phyloP scores from a whole-genome alignment of 1,284 basidiomycete species.

The Pulchroboletus neoregius region DNA sequence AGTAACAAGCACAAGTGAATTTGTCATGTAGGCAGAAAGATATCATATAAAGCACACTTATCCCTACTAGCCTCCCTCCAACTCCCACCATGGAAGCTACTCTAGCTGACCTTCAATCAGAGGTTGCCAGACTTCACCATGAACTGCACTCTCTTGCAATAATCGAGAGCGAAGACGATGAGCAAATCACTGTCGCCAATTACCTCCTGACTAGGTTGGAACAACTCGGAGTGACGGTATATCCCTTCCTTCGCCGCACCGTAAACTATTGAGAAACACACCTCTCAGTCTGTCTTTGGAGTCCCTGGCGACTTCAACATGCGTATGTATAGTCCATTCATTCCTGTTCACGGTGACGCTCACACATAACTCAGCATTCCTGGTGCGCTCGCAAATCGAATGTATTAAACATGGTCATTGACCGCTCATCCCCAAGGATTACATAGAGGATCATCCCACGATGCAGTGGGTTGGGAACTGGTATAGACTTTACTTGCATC shows the following conservation, averaged over 20 bases:
- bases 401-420: neutral
- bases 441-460: constrained; percentile 75
- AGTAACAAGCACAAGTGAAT: no score
- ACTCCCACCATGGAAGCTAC: constrained; percentile 19
- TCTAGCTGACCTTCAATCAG: constrained; percentile 40
- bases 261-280: neutral
- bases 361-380: constrained; percentile 36
- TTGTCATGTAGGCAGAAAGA: neutral
- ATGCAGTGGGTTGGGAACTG: constrained; percentile 92
- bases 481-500: constrained; percentile 35
- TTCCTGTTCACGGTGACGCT: neutral
- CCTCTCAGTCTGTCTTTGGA: constrained; percentile 69
- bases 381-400: constrained; percentile 44
- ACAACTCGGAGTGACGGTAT: constrained; percentile 64
- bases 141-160: constrained; percentile 46
- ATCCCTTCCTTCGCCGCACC: constrained; percentile 2
- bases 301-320: constrained; percentile 94
- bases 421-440: constrained; percentile 49
- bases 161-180: constrained; percentile 33
- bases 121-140: constrained; percentile 52
- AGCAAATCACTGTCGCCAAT: constrained; percentile 56
- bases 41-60: constrained; percentile 5
- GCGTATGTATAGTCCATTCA: constrained; percentile 34
- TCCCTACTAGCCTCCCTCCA: neutral
- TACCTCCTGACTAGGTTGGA: constrained; percentile 71